Evolutionary conservation across 345 rosid genomes (phyloP), one percentile per base, ranked within the genome.

Genomic region (Rubroshorea leprosula): DNA sequence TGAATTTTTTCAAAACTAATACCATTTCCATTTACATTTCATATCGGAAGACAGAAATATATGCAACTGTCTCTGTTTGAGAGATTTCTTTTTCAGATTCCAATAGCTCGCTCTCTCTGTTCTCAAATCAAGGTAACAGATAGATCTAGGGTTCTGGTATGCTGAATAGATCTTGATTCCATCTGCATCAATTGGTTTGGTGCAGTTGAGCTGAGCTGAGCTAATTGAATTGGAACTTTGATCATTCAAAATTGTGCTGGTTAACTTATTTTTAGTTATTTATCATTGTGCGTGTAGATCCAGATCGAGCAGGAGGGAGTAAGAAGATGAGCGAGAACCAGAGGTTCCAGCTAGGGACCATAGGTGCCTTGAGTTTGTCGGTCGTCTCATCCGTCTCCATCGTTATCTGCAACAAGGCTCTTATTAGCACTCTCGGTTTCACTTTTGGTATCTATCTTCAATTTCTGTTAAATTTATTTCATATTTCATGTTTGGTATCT

Each of bases 321-420:
- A 51, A 38, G 72, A 82, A 72, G 71, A 93, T 89, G 97, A 83
- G 90, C 61, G 97, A 90, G 67, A 76, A 80, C 69, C 87, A 76
- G 76, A 89, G 71, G 73, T 87, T 94, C 83, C 99, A 94, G 80
- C 72, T 94, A 51, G 99, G 99, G 61, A 90, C 97, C 7, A 62
- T 87, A 23, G 97, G 99, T 55, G 96, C 99, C 62, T 74, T 94
- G 84, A 70, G 87, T 78, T 71, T 94, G 43, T 94, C 99, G 43
- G 99, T 94, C n/a, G 93, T 85, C 0, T 94, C 99, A n/a, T 94
- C 99, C 2, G 99, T 94, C 10, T 94, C 99, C 41, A 94, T 94
- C 66, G 99, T 94, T 62, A 87, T 94, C 39, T 94, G 99, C 83
- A 94, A 94, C 83, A 94, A 94, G 78, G 97, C 99, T 47, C 96